phyloP scores from a whole-genome alignment of 2,329 filamentous ascomycete species.

The Fragosphaeria purpurea region DNA sequence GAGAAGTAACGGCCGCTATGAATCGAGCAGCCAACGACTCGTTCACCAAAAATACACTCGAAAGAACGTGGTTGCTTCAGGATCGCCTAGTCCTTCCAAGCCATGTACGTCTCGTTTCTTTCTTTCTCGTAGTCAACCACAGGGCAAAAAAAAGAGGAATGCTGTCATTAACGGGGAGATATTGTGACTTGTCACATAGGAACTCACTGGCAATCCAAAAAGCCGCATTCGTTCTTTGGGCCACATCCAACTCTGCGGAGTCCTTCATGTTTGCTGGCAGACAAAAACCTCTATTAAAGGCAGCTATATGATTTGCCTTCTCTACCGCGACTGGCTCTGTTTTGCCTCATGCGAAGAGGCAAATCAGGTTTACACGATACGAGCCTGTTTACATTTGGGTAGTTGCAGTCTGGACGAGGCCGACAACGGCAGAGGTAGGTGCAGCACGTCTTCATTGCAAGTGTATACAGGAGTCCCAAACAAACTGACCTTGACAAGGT shows the following conservation, averaged over 20 bases:
- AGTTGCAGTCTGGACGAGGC: slow-evolving; percentile 58
- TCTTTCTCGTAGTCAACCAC: too few species aligned
- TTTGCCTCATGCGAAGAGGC: slow-evolving; percentile 58
- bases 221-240: slow-evolving; percentile 71
- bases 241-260: slow-evolving; percentile 70
- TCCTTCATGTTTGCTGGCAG: slow-evolving; percentile 75
- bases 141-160: background rate
- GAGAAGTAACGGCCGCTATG: slow-evolving; percentile 67
- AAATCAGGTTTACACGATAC: slow-evolving; percentile 60
- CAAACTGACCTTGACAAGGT: slow-evolving; percentile 37
- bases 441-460: background rate
- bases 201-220: slow-evolving; percentile 42
- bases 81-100: slow-evolving; percentile 67
- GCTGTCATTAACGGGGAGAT: background rate
- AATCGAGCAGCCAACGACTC: slow-evolving; percentile 76
- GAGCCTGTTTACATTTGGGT: slow-evolving; percentile 61
- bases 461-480: background rate
- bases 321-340: slow-evolving; percentile 74
- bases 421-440: slow-evolving; percentile 63
- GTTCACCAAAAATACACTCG: slow-evolving; percentile 56
- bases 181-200: slow-evolving; percentile 21
- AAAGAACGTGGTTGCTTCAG: slow-evolving; percentile 78
- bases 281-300: slow-evolving; percentile 57
- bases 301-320: slow-evolving; percentile 71
- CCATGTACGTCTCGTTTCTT: slow-evolving; percentile 38